phyloP scores from a whole-genome alignment of 192 early-diverging fungal genomes.

The Jimgerdemannia lactiflua region DNA sequence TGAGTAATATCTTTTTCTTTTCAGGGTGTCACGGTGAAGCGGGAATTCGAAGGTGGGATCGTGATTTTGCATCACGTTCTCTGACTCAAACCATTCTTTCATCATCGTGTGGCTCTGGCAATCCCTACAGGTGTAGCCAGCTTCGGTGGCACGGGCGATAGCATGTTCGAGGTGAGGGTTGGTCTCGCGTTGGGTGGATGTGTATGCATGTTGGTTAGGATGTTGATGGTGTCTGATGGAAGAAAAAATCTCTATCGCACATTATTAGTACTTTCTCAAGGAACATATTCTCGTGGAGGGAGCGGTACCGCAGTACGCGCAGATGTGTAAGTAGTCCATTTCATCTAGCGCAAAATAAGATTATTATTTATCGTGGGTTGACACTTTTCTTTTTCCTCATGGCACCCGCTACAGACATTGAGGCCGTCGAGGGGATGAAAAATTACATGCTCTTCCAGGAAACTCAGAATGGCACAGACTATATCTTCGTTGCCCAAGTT shows the following conservation, averaged over 20 bases:
- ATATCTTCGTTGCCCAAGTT: not conserved
- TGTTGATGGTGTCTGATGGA: not conserved
- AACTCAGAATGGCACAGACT: slow-evolving; percentile 5
- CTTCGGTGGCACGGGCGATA: slow-evolving; percentile 52
- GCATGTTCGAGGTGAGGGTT: slow-evolving; percentile 51
- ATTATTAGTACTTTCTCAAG: slow-evolving; percentile 53
- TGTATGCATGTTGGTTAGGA: not conserved
- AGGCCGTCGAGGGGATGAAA: slow-evolving; percentile 29
- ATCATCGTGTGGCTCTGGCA: not conserved
- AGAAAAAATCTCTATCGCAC: not conserved
- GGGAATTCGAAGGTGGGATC: no score
- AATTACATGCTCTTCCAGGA: slow-evolving; percentile 20
- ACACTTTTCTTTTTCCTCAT: not conserved
- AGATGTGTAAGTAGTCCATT: slow-evolving; percentile 32
- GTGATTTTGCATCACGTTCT: not conserved
- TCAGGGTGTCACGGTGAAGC: no score
- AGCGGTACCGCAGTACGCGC: slow-evolving; percentile 20
- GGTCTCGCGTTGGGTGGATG: no score
- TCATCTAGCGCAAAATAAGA: not conserved
- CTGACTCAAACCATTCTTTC: not conserved
- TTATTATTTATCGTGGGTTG: not conserved
- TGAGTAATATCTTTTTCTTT: slow-evolving; percentile 4
- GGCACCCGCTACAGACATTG: slow-evolving; percentile 12
- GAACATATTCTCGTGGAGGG: slow-evolving; percentile 47
- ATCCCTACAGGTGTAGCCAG: slow-evolving; percentile 13